phyloP scores from a whole-genome alignment of 2,329 filamentous ascomycete species.

The Colletotrichum cordylinicola region DNA sequence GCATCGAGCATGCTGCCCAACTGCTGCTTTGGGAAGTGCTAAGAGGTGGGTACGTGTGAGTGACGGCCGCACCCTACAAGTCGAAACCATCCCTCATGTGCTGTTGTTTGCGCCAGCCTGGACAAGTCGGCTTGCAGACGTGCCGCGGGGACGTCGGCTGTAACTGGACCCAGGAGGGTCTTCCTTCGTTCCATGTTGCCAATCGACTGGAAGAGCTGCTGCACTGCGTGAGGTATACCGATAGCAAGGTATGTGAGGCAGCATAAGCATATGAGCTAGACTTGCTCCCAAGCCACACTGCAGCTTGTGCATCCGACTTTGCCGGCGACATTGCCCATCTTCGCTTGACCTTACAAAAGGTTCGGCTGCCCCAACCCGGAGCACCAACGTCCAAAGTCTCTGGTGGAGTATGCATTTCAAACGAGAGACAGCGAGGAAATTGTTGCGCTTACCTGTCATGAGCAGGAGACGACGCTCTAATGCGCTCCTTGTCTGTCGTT shows the following conservation, averaged over 20 bases:
- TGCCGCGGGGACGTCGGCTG: neutral
- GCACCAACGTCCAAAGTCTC: neutral
- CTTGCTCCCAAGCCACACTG: neutral
- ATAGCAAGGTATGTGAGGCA: neutral
- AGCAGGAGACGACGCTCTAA: conserved; percentile 53
- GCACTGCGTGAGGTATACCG: neutral
- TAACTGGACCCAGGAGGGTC: neutral
- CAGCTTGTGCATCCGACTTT: neutral
- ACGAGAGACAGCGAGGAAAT: neutral
- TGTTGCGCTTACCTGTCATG: conserved; percentile 49
- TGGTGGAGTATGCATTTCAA: neutral
- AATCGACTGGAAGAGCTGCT: neutral
- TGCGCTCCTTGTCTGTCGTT: conserved; percentile 46
- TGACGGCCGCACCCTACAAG: neutral
- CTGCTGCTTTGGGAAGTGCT: neutral
- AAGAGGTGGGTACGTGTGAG: neutral
- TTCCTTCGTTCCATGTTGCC: neutral
- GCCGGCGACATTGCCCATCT: neutral
- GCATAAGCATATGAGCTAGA: neutral
- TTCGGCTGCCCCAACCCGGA: neutral
- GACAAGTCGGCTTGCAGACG: neutral
- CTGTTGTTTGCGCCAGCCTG: neutral
- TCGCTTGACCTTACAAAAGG: neutral
- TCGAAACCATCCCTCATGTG: neutral
- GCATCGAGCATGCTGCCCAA: neutral